Evolutionary conservation across 768 basidiomycete species (phyloP).

Genomic region (Strobilomyces dryophilus): DNA sequence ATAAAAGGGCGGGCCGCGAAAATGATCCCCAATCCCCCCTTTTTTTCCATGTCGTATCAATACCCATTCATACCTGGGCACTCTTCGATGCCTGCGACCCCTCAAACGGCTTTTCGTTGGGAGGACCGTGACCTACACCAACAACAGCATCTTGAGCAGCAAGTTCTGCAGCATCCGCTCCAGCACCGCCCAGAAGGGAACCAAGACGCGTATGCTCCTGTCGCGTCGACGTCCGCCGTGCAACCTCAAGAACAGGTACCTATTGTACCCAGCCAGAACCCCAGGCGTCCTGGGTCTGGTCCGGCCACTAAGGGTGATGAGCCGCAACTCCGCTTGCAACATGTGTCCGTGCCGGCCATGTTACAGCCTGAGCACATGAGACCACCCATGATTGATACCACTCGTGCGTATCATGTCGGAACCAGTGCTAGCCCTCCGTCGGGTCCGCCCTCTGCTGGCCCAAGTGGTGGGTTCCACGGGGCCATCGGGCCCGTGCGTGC

Average conservation of each 20-base stretch:
- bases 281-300: slow-evolving; percentile 17
- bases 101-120: slow-evolving; percentile 39
- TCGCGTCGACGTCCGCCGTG: slow-evolving; percentile 13
- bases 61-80: slow-evolving; percentile 44
- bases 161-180: slow-evolving; percentile 37
- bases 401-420: slow-evolving; percentile 23
- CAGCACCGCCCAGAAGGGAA: slow-evolving; percentile 31
- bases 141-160: slow-evolving; percentile 33
- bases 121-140: slow-evolving; percentile 35
- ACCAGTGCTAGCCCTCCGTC: slow-evolving; percentile 30
- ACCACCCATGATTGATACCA: slow-evolving; percentile 33
- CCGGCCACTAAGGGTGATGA: slow-evolving; percentile 23
- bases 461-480: slow-evolving; percentile 11
- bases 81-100: slow-evolving; percentile 47
- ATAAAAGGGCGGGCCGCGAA: slow-evolving; percentile 31
- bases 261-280: slow-evolving; percentile 28
- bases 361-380: slow-evolving; percentile 29
- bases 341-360: slow-evolving; percentile 17
- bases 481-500: slow-evolving; percentile 25
- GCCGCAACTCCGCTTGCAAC: slow-evolving; percentile 22
- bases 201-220: slow-evolving; percentile 21
- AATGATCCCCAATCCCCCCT: slow-evolving; percentile 20
- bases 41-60: slow-evolving; percentile 46
- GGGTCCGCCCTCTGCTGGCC: slow-evolving; percentile 28
- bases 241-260: slow-evolving; percentile 28